phyloP scores from a whole-genome alignment of 1,284 basidiomycete genomes.

The Ustilago crameri region DNA sequence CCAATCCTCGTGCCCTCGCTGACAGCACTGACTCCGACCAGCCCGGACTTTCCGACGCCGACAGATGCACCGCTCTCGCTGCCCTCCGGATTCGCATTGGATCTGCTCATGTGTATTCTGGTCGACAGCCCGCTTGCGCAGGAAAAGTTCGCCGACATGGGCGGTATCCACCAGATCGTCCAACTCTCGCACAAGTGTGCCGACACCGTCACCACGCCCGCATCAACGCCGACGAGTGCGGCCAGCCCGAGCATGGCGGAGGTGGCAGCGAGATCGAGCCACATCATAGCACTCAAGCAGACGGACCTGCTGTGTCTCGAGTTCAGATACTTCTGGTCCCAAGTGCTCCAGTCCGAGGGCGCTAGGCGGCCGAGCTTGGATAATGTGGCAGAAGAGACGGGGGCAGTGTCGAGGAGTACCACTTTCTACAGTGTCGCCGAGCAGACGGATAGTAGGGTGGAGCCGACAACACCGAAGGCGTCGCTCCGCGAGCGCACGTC shows the following conservation, averaged over 20 bases:
- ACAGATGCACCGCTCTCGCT: constrained; percentile 26
- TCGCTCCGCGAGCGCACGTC: constrained; percentile 16
- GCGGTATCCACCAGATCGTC: constrained; percentile 44
- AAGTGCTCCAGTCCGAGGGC: constrained; percentile 20
- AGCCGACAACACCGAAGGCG: constrained; percentile 28
- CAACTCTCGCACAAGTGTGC: constrained; percentile 48
- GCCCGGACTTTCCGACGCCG: constrained; percentile 5
- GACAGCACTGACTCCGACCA: constrained; percentile 13
- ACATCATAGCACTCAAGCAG: constrained; percentile 36
- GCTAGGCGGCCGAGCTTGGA: constrained; percentile 1
- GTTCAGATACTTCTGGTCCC: constrained; percentile 48
- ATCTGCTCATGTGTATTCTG: constrained; percentile 49
- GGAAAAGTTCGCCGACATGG: constrained; percentile 42
- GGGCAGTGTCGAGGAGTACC: background rate
- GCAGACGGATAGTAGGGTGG: background rate
- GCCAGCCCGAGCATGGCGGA: constrained; percentile 10
- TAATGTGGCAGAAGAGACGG: background rate
- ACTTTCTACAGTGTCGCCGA: constrained; percentile 13
- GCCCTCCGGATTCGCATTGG: constrained; percentile 42
- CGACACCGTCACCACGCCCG: constrained; percentile 33
- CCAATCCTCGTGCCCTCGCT: constrained; percentile 17
- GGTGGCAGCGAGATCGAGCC: background rate
- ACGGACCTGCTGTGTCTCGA: constrained; percentile 48
- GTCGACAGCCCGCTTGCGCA: constrained; percentile 31
- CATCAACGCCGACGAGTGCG: constrained; percentile 4